Evolutionary conservation across 2,329 filamentous ascomycete species (phyloP), one percentile per base, ranked within the genome.

Genomic region (Escovopsis weberi): DNA sequence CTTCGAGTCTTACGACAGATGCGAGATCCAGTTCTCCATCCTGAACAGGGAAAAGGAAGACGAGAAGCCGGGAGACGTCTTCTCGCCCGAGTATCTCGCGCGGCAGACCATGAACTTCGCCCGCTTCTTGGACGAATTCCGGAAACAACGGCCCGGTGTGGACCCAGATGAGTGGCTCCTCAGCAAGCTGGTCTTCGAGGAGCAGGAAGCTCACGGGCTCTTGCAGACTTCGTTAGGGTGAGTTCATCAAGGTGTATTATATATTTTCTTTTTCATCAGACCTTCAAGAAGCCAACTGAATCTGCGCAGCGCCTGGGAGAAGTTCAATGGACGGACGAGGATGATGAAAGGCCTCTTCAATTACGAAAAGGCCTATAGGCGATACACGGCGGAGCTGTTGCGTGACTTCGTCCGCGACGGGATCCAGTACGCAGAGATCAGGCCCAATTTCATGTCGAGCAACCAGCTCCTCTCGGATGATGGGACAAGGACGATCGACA

Each of bases 261-360:
- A 23, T 38, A 1, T 35, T 12, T n/a, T 32, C 6, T 10, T 10
- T 6, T 19, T 19, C 33, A 28, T 3, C 4, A 4, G 19, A 4
- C 9, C 33, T 8, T 3, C 4, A 9, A 32, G 28, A 32, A 32
- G 28, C 28, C 4, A 7, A 11, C 28, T 28, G n/a, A 35, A 4
- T 15, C 12, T 9, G n/a, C 5, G 33, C 42, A 72, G 71, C 6
- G 67, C 69, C 6, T 78, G 74, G 74, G 63, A 68, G 44, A 70
- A 69, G 51, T 87, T 86, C 58, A 82, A 83, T 48, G 69, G 72
- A 39, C 69, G 78, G 4, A 85, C 80, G 4, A 69, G 78, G 40
- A 80, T 80, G 63, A 82, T 84, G 70, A 84, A 85, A 53, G 80
- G 80, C 0, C 63, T 85, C 0, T 71, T 83, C 51, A 80, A 80